Conservation (phyloP, 208 protist species). For the Borovskyia barvae region DNA sequence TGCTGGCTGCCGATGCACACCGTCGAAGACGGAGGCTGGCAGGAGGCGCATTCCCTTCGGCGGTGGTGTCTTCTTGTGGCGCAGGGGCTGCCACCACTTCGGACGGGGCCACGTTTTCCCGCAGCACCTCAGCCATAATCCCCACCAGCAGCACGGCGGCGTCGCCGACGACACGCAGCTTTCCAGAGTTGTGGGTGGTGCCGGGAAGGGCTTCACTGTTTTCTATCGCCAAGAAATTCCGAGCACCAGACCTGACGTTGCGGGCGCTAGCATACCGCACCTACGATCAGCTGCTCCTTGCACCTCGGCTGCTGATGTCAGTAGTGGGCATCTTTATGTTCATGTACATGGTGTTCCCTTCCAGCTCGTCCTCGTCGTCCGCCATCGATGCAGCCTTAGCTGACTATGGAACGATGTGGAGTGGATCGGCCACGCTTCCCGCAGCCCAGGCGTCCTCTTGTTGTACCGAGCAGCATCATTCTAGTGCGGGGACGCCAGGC, state of each 20-base stretch:
- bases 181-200: conserved; percentile 12
- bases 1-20: not conserved
- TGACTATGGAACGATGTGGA: too few relatives aligned
- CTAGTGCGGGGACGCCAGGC: not conserved
- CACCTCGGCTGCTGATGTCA: conserved; percentile 25
- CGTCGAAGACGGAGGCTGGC: not conserved
- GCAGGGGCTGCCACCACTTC: not conserved
- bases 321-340: conserved; percentile 30
- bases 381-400: too few relatives aligned
- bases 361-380: not conserved
- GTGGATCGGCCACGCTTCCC: too few relatives aligned
- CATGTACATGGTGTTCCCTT: conserved; percentile 31
- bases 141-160: not conserved
- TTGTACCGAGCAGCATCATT: not conserved
- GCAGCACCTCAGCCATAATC: not conserved
- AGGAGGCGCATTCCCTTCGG: too few relatives aligned
- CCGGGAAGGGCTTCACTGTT: conserved; percentile 19
- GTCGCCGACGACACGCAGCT: not conserved
- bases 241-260: conserved; percentile 24
- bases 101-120: not conserved
- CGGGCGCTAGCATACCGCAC: conserved; percentile 26
- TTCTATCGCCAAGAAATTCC: conserved; percentile 6
- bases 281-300: conserved; percentile 18
- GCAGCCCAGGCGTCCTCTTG: too few relatives aligned
- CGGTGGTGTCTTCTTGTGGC: not conserved